Conservation (phyloP, 768 basidiomycete genomes). For the Amanita phalloides region DNA sequence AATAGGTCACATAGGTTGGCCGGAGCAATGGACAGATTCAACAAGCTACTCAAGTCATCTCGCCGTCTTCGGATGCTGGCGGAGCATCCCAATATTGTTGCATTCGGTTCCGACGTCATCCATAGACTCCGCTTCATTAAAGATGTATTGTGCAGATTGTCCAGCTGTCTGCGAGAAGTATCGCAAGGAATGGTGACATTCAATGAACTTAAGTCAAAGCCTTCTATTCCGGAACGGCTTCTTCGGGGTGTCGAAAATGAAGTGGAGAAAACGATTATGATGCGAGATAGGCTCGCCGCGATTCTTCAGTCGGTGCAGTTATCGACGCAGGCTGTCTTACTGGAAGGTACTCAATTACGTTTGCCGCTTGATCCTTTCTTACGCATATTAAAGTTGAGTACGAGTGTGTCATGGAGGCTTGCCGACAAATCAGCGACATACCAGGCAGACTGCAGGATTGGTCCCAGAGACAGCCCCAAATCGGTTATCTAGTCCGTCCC, state of each 20-base stretch:
- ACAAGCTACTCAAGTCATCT: constrained; percentile 15
- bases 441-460: constrained; percentile 14
- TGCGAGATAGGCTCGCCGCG: constrained; percentile 15
- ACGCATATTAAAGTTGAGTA: constrained; percentile 23
- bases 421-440: constrained; percentile 12
- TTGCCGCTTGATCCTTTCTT: neutral
- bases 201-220: constrained; percentile 10
- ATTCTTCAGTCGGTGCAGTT: constrained; percentile 13
- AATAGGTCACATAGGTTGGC: constrained; percentile 18
- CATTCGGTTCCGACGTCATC: constrained; percentile 12
- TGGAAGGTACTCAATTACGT: constrained; percentile 21
- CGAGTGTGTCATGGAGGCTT: constrained; percentile 17
- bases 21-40: constrained; percentile 11
- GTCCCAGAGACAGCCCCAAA: constrained; percentile 15
- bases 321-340: constrained; percentile 20
- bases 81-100: constrained; percentile 11
- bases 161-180: constrained; percentile 27
- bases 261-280: constrained; percentile 13
- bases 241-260: constrained; percentile 14
- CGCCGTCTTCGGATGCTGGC: constrained; percentile 19
- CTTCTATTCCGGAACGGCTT: neutral
- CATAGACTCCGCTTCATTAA: constrained; percentile 13
- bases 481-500: constrained; percentile 22
- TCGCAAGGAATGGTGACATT: constrained; percentile 21
- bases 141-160: constrained; percentile 20